These are phyloP conservation scores for grape (Vitis vinifera) DNA, from an alignment of 164 flowering plant genomes.

Conservation along the genomic window DNA sequence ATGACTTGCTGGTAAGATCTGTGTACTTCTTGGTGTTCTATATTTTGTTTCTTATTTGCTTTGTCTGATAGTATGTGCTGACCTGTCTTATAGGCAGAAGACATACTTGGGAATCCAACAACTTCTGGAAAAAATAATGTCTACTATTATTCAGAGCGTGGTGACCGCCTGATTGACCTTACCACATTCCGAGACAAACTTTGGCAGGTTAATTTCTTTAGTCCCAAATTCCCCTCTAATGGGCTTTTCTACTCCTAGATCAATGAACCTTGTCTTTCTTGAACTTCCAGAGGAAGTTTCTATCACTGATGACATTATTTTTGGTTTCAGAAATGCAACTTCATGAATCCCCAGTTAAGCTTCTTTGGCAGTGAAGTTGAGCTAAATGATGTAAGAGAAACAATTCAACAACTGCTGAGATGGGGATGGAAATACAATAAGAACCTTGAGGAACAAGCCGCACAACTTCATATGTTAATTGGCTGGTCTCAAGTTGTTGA, in stretches of 20 bases:
- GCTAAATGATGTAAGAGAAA: conserved; percentile 65
- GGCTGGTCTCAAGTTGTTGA: conserved; percentile 97
- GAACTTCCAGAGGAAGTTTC: neutral
- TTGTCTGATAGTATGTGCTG: neutral
- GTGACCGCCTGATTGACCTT: conserved; percentile 89
- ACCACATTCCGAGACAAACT: conserved; percentile 78
- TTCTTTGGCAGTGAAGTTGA: conserved; percentile 63
- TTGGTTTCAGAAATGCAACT: conserved; percentile 47
- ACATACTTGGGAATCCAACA: conserved; percentile 64
- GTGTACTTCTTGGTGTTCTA: conserved; percentile 1
- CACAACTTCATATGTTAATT: conserved; percentile 95
- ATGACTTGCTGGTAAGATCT: conserved; percentile 53
- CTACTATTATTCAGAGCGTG: conserved; percentile 90
- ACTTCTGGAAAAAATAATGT: conserved; percentile 74
- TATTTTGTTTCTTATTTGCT: neutral
- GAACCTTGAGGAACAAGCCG: conserved; percentile 98
- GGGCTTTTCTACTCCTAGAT: neutral
- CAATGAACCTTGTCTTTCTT: neutral
- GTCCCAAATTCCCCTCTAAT: neutral
- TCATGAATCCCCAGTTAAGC: conserved; percentile 47
- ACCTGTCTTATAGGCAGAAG: conserved; percentile 56
- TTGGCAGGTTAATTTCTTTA: conserved; percentile 68
- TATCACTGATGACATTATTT: conserved; percentile 6
- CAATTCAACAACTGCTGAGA: conserved; percentile 72
- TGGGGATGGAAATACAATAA: conserved; percentile 96